Evolutionary conservation across 2,329 filamentous ascomycete species (phyloP), one percentile per base, ranked within the genome.

Genomic region (Hypoxylon sp.): DNA sequence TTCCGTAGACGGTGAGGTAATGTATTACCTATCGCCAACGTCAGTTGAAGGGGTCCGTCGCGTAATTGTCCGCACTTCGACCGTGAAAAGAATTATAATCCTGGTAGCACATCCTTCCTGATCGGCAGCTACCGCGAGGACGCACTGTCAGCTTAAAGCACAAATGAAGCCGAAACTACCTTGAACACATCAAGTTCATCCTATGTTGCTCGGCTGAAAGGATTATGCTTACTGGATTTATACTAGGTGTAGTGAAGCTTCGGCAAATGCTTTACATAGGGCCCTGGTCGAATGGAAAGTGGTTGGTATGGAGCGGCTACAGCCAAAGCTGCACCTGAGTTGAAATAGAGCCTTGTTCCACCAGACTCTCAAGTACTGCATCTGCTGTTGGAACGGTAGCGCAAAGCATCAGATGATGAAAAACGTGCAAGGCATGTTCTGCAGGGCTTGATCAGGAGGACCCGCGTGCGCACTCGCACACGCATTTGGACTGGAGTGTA

Each of bases 141-240:
- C 53, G 52, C 50, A 47, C 50, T 53, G 53, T 59, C 22, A 44
- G 43, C 48, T 22, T 34, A 59, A 61, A 28, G 61, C 55, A 43
- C 19, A 52, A 65, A 62, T 53, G 59, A 64, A 62, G 56, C 59
- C 65, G 56, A 67, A 7, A 44, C 54, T 67, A 61, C 68, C 66
- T 62, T 68, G 59, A 67, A 65, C 58, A 69, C 68, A 71, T 72
- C 64, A 59, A 47, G 66, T 73, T 73, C 71, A 63, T 73, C 71
- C 68, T 71, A 73, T 73, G 56, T 65, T 53, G 57, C 47, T 67
- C 64, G 65, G 66, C 67, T 64, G 62, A 66, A 64, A 56, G 61
- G 64, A 59, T 63, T 65, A 64, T 60, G 58, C 52, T 43, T 54
- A 49, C 43, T 59, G 17, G 24, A 34, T 46, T 44, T 49, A 26